These are phyloP conservation scores for Symbiodinium pilosum DNA, from an alignment of 73 alveolate genomes.

Conservation along the genomic window DNA sequence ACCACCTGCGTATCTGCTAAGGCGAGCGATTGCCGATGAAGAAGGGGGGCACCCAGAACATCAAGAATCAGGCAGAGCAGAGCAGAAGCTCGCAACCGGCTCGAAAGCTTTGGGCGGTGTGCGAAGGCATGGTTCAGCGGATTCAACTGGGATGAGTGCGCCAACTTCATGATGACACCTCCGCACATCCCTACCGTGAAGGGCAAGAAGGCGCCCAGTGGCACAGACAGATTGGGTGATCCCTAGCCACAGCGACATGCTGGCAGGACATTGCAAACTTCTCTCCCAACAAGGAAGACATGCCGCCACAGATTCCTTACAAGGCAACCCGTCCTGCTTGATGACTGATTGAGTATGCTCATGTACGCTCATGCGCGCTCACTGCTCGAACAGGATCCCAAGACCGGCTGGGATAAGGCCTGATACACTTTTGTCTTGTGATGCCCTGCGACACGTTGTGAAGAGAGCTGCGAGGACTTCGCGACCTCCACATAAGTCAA, in stretches of 20 bases:
- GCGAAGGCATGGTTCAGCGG: slow-evolving; percentile 70
- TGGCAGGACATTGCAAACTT: slow-evolving; percentile 87
- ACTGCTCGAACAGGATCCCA: slow-evolving; percentile 17
- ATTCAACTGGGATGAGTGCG: slow-evolving; percentile 76
- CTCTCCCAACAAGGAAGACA: slow-evolving; percentile 69
- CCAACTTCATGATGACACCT: slow-evolving; percentile 68
- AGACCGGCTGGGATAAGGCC: slow-evolving; percentile 88
- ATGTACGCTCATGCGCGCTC: neutral
- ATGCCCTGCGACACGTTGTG: neutral
- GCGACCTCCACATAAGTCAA: slow-evolving; percentile 69
- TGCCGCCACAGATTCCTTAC: slow-evolving; percentile 85
- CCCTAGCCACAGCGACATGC: neutral
- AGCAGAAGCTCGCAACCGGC: neutral
- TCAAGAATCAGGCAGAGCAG: slow-evolving; percentile 45
- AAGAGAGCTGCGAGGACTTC: slow-evolving; percentile 27
- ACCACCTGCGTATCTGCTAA: neutral
- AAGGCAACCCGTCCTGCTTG: neutral
- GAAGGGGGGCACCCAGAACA: slow-evolving; percentile 90
- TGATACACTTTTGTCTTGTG: too few species aligned
- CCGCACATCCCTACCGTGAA: slow-evolving; percentile 80
- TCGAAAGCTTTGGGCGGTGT: too few species aligned
- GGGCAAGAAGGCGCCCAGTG: slow-evolving; percentile 64
- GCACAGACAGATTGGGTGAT: neutral
- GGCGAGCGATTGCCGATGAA: slow-evolving; percentile 90
- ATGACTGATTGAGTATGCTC: neutral